These are phyloP conservation scores for Dactylellina sp. DNA, from an alignment of 2,329 filamentous ascomycete species.

Conservation along the genomic window DNA sequence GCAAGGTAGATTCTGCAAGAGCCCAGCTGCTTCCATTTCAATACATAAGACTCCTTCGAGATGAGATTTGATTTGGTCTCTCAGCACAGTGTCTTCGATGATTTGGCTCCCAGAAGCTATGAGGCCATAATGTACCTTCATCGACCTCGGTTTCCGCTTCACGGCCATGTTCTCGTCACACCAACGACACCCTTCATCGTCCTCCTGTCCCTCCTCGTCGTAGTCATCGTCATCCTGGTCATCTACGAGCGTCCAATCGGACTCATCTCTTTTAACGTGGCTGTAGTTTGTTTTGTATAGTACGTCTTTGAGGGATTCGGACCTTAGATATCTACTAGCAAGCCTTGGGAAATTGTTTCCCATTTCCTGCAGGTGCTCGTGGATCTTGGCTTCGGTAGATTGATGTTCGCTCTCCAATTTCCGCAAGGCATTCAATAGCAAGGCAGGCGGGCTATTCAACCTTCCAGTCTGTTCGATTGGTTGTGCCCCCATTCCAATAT, in stretches of 20 bases:
- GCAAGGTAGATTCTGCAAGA: not conserved
- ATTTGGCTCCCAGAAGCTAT: conserved; percentile 16
- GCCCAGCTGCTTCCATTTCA: conserved; percentile 11
- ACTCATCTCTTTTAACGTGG: not conserved
- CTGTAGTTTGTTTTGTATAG: not conserved
- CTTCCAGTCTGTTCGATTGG: not conserved
- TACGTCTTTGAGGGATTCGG: not conserved
- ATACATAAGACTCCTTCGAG: conserved; percentile 5
- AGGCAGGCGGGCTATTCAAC: not conserved
- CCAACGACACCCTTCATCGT: no score
- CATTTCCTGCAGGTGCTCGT: not conserved
- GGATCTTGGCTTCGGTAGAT: not conserved
- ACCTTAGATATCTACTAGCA: not conserved
- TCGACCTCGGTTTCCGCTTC: not conserved
- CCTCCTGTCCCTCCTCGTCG: conserved; percentile 1
- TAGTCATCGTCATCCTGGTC: not conserved
- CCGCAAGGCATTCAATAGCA: not conserved
- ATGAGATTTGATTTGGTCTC: not conserved
- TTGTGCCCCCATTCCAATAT: not conserved
- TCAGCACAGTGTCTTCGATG: conserved; percentile 12
- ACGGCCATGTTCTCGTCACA: not conserved
- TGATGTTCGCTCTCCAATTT: not conserved
- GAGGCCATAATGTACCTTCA: conserved; percentile 10
- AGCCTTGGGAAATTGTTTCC: not conserved
- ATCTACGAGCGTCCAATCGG: not conserved